Conservation (phyloP, 2,329 filamentous ascomycete species). For the Fusarium acutatum region DNA sequence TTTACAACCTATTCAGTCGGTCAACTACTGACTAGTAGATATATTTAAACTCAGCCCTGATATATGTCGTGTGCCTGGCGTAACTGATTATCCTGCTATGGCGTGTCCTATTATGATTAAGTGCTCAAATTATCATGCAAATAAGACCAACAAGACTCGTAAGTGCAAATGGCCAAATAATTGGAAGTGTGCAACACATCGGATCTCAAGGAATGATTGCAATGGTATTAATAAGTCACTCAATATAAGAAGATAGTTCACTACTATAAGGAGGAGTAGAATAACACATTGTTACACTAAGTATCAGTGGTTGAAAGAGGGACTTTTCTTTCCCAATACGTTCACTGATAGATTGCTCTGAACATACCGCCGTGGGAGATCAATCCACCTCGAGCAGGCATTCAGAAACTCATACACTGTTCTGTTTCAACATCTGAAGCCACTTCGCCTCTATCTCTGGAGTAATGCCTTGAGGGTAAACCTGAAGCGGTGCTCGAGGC, state of each 20-base stretch:
- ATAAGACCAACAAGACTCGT: background rate
- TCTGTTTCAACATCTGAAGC: conserved; percentile 45
- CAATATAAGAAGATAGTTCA: background rate
- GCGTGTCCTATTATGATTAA: background rate
- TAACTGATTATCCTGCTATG: background rate
- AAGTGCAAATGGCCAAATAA: background rate
- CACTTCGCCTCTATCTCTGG: conserved; percentile 53
- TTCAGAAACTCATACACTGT: conserved; percentile 1
- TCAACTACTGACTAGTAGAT: background rate
- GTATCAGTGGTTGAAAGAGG: background rate
- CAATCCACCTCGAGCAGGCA: background rate
- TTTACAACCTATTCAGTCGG: background rate
- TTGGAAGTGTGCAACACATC: background rate
- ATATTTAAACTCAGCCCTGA: background rate
- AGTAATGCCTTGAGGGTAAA: conserved; percentile 52
- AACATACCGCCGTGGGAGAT: background rate
- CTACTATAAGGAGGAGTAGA: background rate
- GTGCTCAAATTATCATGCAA: background rate
- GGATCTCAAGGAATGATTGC: no score
- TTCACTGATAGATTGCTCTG: background rate
- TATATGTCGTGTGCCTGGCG: background rate
- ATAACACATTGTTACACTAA: background rate
- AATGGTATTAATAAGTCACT: background rate
- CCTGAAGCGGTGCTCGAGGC: conserved; percentile 46
- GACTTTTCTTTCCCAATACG: background rate